Evolutionary conservation across 306 rosid genomes (phyloP), one percentile per base, ranked within the genome.

Genomic region (Sicyos baderoa): DNA sequence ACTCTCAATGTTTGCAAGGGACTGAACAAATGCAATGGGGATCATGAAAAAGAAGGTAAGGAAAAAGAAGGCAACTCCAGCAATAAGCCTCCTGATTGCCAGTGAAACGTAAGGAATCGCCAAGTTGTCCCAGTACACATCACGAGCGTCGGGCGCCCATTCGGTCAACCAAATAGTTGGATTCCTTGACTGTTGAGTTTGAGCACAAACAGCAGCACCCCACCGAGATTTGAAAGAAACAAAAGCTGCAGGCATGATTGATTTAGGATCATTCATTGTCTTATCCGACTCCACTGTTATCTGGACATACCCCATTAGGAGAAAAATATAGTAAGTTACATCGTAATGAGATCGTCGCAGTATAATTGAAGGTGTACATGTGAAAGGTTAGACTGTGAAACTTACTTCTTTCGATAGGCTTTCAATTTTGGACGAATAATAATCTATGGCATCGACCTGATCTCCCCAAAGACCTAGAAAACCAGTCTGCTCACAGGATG

Each of bases 131-230:
- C 99, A 93, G 78, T 74, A 90, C 25, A 93, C 76, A 74, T 93
- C 99, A 60, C 99, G 89, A 44, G 98, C 94, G 75, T 93, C 99
- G 0, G 97, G 97, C 66, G 99, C 99, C 97, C 99, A 88, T 75
- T 93, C 94, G 23, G 99, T 93, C 81, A 93, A 80, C 99, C 99
- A 93, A 54, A 73, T 18, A 7, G 96, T 88, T 12, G 99, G 99
- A 73, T 93, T 88, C 82, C 97, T 93, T 9, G 90, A 42, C 59
- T 89, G 97, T 54, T 93, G 94, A 63, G 99, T 90, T 72, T 93
- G 98, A 73, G 99, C 96, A 75, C 97, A 93, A 69, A 93, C 99
- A 56, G 99, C 94, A 1, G 99, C 96, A 23, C 80, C 97, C 99
- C 99, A 93, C 71, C 94, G 91, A 72, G 91, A 79, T 84, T 47